Evolutionary conservation across 176 grass and related monocot species (phyloP).

Genomic region (Juncus inflexus): DNA sequence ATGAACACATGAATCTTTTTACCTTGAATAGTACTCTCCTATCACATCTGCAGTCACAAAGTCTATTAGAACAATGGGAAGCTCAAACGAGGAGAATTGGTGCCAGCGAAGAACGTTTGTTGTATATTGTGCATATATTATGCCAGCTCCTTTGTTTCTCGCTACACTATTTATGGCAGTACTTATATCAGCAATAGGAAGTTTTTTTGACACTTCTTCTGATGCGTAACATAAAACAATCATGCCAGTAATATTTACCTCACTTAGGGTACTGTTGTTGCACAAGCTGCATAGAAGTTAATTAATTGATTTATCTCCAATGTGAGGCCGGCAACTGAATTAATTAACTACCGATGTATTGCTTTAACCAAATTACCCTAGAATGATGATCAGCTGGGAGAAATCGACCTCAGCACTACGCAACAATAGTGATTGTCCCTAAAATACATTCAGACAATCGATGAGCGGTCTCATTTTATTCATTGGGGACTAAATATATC

Average conservation of each 20-base stretch:
- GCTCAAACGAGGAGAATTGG: background rate
- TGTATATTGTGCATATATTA: conserved; percentile 38
- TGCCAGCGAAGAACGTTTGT: background rate
- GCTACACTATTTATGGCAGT: background rate
- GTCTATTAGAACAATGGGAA: conserved; percentile 33
- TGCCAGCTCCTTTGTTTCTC: conserved; percentile 12
- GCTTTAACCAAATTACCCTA: too few species aligned
- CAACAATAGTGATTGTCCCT: too few species aligned
- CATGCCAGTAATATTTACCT: conserved; percentile 21
- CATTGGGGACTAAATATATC: too few species aligned
- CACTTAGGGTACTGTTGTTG: conserved; percentile 4
- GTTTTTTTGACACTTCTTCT: background rate
- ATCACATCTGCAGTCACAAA: conserved; percentile 31
- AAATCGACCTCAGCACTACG: too few species aligned
- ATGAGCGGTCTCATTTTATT: too few species aligned
- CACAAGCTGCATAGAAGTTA: background rate
- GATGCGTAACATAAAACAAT: conserved; percentile 22
- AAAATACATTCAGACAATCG: too few species aligned
- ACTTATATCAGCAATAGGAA: background rate
- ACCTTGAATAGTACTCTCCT: conserved; percentile 3
- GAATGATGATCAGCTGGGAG: too few species aligned
- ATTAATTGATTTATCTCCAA: too few species aligned
- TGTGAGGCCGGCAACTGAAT: too few species aligned
- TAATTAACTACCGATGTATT: too few species aligned
- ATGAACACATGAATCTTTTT: too few species aligned